These are phyloP conservation scores for Lentinula lateritia DNA, from an alignment of 768 basidiomycete genomes.

Conservation along the genomic window DNA sequence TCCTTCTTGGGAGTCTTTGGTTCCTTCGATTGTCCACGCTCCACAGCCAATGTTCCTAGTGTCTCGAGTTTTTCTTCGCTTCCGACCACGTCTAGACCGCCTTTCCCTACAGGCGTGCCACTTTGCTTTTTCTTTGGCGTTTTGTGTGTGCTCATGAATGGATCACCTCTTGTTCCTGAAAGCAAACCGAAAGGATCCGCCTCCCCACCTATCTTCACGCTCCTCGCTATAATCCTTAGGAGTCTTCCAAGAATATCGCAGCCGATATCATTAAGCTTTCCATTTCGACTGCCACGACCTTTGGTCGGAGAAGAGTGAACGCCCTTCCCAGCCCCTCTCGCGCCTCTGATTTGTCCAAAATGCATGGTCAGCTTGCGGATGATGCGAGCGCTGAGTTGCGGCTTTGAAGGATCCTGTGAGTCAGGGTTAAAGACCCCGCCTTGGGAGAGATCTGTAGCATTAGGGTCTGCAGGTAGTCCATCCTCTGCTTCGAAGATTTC, in stretches of 20 bases:
- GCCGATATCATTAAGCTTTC: slow-evolving; percentile 66
- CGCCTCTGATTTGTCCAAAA: slow-evolving; percentile 63
- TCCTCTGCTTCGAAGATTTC: slow-evolving; percentile 86
- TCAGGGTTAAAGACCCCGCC: slow-evolving; percentile 62
- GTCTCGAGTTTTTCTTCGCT: slow-evolving; percentile 17
- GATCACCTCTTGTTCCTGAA: slow-evolving; percentile 11
- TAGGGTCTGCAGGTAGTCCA: slow-evolving; percentile 50
- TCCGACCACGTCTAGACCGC: slow-evolving; percentile 22
- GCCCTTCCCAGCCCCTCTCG: slow-evolving; percentile 44
- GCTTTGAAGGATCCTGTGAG: slow-evolving; percentile 48
- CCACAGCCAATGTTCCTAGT: slow-evolving; percentile 10
- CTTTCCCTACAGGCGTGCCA: slow-evolving; percentile 33
- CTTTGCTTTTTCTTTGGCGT: slow-evolving; percentile 36
- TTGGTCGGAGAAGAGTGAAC: slow-evolving; percentile 36
- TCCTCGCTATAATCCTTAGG: slow-evolving; percentile 75
- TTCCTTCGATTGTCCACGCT: not conserved
- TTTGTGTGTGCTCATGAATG: slow-evolving; percentile 41
- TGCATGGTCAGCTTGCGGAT: slow-evolving; percentile 68
- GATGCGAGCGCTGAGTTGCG: slow-evolving; percentile 50
- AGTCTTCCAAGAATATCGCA: slow-evolving; percentile 54
- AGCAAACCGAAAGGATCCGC: slow-evolving; percentile 58
- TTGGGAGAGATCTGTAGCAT: slow-evolving; percentile 43
- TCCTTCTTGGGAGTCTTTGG: slow-evolving; percentile 12
- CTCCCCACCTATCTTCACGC: slow-evolving; percentile 70
- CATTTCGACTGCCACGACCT: slow-evolving; percentile 44